These are phyloP conservation scores for Scheffersomyces ergatensis DNA, from an alignment of 805 yeast genomes.

Conservation along the genomic window DNA sequence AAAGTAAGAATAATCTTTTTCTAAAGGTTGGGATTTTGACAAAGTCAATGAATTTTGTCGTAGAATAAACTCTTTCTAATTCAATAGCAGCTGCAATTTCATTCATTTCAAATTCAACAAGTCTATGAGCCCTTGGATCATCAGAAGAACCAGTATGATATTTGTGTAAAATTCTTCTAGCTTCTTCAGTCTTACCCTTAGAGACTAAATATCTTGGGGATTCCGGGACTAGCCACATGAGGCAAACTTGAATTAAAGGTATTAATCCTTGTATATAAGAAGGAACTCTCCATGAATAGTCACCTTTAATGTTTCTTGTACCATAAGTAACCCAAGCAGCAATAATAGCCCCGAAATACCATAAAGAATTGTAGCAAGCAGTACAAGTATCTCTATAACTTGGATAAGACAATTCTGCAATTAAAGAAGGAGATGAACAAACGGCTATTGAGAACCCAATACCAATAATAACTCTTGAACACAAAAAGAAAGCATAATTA, in stretches of 20 bases:
- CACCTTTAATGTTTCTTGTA: conserved; percentile 25
- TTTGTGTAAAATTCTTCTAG: no score
- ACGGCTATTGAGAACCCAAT: conserved; percentile 40
- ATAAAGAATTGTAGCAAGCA: conserved; percentile 46
- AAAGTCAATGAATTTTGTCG: no score
- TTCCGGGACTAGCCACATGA: no score
- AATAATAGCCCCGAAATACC: conserved; percentile 53
- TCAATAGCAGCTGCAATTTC: no score
- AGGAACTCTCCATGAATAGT: conserved; percentile 56
- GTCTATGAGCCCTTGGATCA: no score
- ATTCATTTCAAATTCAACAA: no score
- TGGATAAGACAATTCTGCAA: conserved; percentile 52
- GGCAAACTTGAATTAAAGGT: conserved; percentile 43
- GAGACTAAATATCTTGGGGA: no score
- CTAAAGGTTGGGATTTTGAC: no score
- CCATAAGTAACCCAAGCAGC: conserved; percentile 54
- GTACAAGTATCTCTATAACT: conserved; percentile 39
- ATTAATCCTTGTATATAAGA: conserved; percentile 48
- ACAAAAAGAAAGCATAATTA: conserved; percentile 37
- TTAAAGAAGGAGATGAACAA: conserved; percentile 45
- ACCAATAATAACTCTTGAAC: conserved; percentile 49
- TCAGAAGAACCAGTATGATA: no score
- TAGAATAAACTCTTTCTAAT: no score
- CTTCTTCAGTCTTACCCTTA: no score
- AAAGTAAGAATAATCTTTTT: conserved; percentile 37